Base-by-base conservation (phyloP, 2,329 filamentous ascomycete genomes). In the Neopestalotiopsis clavispora region DNA sequence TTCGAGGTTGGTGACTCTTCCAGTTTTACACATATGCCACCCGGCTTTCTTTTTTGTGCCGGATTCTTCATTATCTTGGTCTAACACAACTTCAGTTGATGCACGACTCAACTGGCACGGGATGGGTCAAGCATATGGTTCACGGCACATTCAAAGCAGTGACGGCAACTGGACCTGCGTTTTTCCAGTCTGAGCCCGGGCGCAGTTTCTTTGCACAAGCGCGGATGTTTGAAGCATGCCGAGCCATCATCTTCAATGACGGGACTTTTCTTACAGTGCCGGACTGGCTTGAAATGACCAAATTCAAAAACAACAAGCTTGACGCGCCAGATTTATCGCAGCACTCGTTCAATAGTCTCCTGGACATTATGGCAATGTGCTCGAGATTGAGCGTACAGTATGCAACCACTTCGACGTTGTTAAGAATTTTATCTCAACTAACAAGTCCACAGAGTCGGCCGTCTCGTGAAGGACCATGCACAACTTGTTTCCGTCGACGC, bases 91-190 rank as follows among this genome's bases (percentile, higher is more conserved):
- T 12, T 0, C 14, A 69, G 68, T 66, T 69, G 10, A 68, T 69
- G 68, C 40, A 68, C 28, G 62, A 56, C 40, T 17, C 60, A 17
- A 69, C 66, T 1, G 68, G 68, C 6, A 57, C 60, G 4, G 68
- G 61, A 3, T 69, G 66, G 68, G 23, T 69, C 20, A 65, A 61
- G 30, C 68, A 68, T 49, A 69, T 69, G 68, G 62, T 69, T 40
- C 66, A 69, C 42, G 68, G 66, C 28, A 69, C 68, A 40, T 57
- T 66, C 7, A 69, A n/a, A 28, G 66, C 68, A 23, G 30, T 69
- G 2, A 42, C 65, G 17, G 68, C 68, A 4, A 32, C 62, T 7
- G 62, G 66, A 1, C 68, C 68, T 9, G 20, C 10, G 4, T 58
- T 45, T 4, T 69, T 62, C 38, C n/a, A 32, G 9, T 58, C 61